Percentiles rank a stretch among this genome's conserved stretches.
Evolutionary conservation across 768 basidiomycete species (phyloP).

Genomic region (Dentipellis sp.): DNA sequence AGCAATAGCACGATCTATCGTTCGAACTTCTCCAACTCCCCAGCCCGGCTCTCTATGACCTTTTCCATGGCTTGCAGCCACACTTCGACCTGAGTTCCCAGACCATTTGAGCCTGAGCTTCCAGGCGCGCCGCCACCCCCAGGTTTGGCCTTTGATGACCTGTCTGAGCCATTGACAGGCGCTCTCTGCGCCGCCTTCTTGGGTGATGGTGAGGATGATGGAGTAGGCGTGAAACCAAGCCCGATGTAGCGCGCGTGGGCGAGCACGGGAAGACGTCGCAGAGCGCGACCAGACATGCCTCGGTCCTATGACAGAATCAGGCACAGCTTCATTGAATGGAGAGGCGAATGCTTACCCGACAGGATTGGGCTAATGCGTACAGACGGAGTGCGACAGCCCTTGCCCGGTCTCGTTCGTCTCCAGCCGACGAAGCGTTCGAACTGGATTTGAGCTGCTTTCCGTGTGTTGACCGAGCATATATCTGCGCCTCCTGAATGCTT

Average conservation of each 20-base stretch:
- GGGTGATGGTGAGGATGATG: constrained; percentile 3
- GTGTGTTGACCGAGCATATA: constrained; percentile 32
- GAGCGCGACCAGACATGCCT: constrained; percentile 85
- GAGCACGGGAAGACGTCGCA: constrained; percentile 90
- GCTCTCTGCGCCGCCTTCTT: background rate
- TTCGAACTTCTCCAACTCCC: constrained; percentile 40
- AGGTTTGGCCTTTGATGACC: background rate
- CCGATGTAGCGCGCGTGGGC: constrained; percentile 82
- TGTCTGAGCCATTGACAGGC: constrained; percentile 3
- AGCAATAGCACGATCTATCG: constrained; percentile 1
- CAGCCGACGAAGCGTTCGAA: constrained; percentile 16
- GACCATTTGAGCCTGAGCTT: constrained; percentile 7
- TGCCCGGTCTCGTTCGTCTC: constrained; percentile 31
- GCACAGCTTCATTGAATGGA: background rate
- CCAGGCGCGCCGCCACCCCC: background rate
- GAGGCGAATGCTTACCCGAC: constrained; percentile 47
- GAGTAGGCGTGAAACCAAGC: constrained; percentile 4
- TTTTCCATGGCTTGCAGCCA: constrained; percentile 86
- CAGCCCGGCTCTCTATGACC: constrained; percentile 51
- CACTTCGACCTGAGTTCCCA: constrained; percentile 39
- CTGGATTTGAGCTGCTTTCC: constrained; percentile 15
- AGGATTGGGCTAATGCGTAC: constrained; percentile 61
- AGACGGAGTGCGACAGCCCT: constrained; percentile 50
- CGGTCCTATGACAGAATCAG: constrained; percentile 35
- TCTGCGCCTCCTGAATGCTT: constrained; percentile 48